phyloP scores from a whole-genome alignment of 2,329 filamentous ascomycete genomes.

The Colletotrichum abscissum region DNA sequence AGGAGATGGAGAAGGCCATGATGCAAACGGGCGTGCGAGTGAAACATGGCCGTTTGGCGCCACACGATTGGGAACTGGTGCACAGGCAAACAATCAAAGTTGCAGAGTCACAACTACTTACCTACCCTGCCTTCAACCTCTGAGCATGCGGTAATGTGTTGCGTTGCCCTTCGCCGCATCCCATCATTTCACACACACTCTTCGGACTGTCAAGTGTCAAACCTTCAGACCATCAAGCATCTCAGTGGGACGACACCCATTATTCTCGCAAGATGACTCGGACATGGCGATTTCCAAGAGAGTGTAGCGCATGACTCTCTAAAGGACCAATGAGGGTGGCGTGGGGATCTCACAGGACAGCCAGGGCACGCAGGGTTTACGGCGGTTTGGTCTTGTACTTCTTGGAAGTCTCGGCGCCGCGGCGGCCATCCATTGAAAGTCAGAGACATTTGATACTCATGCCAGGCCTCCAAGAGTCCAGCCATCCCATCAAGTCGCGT shows the following conservation, averaged over 20 bases:
- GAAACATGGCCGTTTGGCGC: constrained; percentile 33
- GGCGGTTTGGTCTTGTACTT: constrained; percentile 8
- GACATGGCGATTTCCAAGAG: not conserved
- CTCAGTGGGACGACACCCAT: not conserved
- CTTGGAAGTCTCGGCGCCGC: not conserved
- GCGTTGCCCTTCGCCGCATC: not conserved
- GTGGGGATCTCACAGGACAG: constrained; percentile 5
- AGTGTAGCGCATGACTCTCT: constrained; percentile 22
- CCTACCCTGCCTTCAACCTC: not conserved
- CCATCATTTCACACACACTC: constrained; percentile 3
- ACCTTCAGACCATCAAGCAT: not conserved
- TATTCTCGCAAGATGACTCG: constrained; percentile 13
- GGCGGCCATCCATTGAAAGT: not conserved
- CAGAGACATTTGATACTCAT: not conserved
- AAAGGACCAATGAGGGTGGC: not conserved
- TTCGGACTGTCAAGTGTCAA: constrained; percentile 22
- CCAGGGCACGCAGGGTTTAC: constrained; percentile 10
- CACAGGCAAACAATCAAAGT: constrained; percentile 2
- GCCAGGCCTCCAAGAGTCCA: not conserved
- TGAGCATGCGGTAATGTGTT: not conserved
- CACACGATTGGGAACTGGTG: constrained; percentile 11
- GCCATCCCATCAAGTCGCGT: constrained; percentile 21
- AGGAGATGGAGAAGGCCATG: constrained; percentile 13
- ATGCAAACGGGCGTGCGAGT: constrained; percentile 21
- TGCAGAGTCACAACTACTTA: constrained; percentile 1